Conservation (phyloP, 2,329 filamentous ascomycete species). For the Sporothrix pseudoabietina region DNA sequence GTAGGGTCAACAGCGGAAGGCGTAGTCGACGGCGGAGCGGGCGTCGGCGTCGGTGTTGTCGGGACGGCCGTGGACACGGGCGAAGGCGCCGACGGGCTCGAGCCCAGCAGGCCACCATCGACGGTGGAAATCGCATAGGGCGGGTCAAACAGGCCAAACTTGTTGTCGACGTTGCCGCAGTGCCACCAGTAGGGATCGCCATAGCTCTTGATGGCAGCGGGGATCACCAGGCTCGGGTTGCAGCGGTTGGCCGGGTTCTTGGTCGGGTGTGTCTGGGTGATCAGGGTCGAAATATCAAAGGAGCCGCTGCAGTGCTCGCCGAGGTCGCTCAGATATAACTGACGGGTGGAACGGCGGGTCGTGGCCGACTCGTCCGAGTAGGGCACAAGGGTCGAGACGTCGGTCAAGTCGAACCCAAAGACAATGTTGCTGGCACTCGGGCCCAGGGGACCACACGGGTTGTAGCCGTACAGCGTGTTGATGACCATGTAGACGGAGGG, state of each 20-base stretch:
- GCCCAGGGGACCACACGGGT: neutral
- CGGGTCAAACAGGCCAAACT: constrained; percentile 18
- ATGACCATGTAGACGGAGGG: constrained; percentile 15
- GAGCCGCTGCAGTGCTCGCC: neutral
- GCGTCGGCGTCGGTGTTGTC: too few species aligned
- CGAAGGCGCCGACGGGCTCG: neutral
- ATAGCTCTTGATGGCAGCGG: neutral
- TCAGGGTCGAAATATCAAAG: neutral
- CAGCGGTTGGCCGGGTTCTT: neutral
- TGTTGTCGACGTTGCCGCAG: constrained; percentile 17
- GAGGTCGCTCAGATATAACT: neutral
- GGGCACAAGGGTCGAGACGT: constrained; percentile 17
- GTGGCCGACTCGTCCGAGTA: neutral
- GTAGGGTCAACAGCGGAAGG: too few species aligned
- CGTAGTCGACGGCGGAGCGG: neutral
- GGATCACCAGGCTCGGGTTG: constrained; percentile 17
- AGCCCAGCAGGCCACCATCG: neutral
- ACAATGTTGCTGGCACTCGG: neutral
- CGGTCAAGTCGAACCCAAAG: constrained; percentile 12
- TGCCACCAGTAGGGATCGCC: constrained; percentile 1
- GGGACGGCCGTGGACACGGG: neutral
- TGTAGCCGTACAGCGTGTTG: constrained; percentile 1
- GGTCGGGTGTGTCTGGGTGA: neutral
- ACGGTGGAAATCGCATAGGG: neutral
- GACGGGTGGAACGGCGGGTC: neutral